Conservation (phyloP, 2,329 filamentous ascomycete genomes). For the Fusarium sp. region DNA sequence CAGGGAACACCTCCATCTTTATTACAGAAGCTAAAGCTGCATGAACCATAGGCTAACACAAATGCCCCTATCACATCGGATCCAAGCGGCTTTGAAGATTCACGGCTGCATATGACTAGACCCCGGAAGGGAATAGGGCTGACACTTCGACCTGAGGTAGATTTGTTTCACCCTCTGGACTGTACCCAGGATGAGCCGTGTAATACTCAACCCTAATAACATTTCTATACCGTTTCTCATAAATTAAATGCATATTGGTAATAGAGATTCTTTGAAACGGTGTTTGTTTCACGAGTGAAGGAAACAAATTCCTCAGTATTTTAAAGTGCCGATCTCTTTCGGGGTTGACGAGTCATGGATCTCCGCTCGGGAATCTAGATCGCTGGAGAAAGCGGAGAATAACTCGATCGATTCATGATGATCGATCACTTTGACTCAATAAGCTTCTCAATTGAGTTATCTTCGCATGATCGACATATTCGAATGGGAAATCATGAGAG, state of each 20-base stretch:
- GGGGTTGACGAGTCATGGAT: background rate
- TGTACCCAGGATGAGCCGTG: background rate
- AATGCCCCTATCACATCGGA: background rate
- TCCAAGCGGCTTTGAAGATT: background rate
- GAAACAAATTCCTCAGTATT: background rate
- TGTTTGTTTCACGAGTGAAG: background rate
- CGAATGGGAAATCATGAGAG: rapidly evolving
- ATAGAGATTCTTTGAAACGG: rapidly evolving
- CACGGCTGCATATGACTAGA: background rate
- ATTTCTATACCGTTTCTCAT: rapidly evolving
- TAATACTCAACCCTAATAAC: rapidly evolving
- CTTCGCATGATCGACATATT: background rate
- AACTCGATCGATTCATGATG: background rate
- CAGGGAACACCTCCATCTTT: background rate
- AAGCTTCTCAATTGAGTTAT: background rate
- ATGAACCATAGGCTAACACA: background rate
- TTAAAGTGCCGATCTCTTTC: background rate
- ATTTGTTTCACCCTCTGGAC: background rate
- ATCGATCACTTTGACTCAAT: background rate
- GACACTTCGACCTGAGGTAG: background rate
- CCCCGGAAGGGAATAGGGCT: background rate
- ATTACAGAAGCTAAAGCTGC: background rate
- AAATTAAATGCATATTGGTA: rapidly evolving
- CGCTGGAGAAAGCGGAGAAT: background rate
- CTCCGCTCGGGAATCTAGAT: background rate